Evolutionary conservation across 768 basidiomycete genomes (phyloP).

Genomic region (Tremella yokohamensis): DNA sequence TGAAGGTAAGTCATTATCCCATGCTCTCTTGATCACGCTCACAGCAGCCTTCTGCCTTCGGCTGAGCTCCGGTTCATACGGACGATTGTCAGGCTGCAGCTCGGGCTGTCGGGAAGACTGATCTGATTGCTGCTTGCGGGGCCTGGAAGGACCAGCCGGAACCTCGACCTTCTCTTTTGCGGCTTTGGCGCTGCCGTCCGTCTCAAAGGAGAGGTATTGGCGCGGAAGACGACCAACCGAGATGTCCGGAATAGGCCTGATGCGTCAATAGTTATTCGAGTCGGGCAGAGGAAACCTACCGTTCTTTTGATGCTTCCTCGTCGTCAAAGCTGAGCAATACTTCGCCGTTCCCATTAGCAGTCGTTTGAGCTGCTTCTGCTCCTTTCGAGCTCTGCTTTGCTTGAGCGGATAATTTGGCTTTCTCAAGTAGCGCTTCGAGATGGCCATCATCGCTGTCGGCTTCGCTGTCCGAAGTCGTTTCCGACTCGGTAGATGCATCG

Average conservation of each 20-base stretch:
- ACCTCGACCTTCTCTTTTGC: neutral
- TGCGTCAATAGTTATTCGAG: neutral
- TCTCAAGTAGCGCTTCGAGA: constrained; percentile 11
- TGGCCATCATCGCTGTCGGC: constrained; percentile 10
- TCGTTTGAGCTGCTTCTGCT: too few relatives aligned
- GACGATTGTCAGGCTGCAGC: constrained; percentile 39
- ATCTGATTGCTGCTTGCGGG: neutral
- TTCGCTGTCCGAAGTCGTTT: neutral
- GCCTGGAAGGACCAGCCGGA: constrained; percentile 18
- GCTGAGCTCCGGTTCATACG: constrained; percentile 32
- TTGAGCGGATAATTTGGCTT: constrained; percentile 11
- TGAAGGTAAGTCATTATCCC: neutral
- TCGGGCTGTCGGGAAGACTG: neutral
- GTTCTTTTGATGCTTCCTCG: constrained; percentile 11
- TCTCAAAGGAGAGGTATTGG: constrained; percentile 24
- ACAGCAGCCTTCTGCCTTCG: constrained; percentile 41
- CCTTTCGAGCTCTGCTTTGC: constrained; percentile 2
- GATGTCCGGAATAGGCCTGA: constrained; percentile 43
- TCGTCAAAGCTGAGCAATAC: too few relatives aligned
- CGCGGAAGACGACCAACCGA: constrained; percentile 29
- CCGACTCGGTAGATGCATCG: neutral
- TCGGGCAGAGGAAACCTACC: constrained; percentile 21
- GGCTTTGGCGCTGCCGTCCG: constrained; percentile 18
- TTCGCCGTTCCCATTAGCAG: too few relatives aligned
- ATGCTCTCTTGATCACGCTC: constrained; percentile 7